Conservation (phyloP, 345 rosid genomes). For the Heritiera fomes region DNA sequence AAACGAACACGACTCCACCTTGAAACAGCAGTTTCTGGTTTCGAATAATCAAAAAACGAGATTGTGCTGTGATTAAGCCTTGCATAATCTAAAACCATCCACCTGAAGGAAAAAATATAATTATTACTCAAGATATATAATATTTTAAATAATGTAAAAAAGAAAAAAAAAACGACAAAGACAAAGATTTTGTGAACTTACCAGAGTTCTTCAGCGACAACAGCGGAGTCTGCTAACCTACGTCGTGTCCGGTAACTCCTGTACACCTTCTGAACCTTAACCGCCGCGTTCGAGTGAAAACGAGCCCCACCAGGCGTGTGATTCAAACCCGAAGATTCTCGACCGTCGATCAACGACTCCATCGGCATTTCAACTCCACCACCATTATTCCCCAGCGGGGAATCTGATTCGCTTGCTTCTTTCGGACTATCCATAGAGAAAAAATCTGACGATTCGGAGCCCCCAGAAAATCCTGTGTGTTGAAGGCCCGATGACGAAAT, state of each 20-base stretch:
- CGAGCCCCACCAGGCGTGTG: constrained; percentile 15
- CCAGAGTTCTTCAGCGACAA: constrained; percentile 92
- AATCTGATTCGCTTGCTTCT: background rate
- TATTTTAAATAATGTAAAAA: too few relatives aligned
- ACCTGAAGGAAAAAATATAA: constrained; percentile 40
- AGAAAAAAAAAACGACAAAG: background rate
- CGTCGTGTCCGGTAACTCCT: constrained; percentile 94
- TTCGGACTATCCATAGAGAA: background rate
- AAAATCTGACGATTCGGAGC: constrained; percentile 9
- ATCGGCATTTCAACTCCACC: background rate
- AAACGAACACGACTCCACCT: constrained; percentile 73
- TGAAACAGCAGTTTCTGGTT: constrained; percentile 70
- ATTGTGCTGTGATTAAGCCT: constrained; percentile 75
- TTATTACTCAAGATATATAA: background rate
- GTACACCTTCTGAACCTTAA: constrained; percentile 80
- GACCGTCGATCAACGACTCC: constrained; percentile 4
- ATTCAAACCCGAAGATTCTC: background rate
- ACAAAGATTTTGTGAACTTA: constrained; percentile 19
- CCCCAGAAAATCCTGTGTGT: constrained; percentile 1
- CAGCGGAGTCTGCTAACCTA: constrained; percentile 79
- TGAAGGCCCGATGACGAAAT: constrained; percentile 26
- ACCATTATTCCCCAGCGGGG: background rate
- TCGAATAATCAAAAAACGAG: constrained; percentile 68
- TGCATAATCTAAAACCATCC: constrained; percentile 83
- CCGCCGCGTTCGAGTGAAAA: constrained; percentile 44